A percentile compares a stretch with the other conserved stretches of the same genome.
These are phyloP conservation scores for Cercospora sp. DNA, from an alignment of 2,329 filamentous ascomycete genomes.

Conservation along the genomic window DNA sequence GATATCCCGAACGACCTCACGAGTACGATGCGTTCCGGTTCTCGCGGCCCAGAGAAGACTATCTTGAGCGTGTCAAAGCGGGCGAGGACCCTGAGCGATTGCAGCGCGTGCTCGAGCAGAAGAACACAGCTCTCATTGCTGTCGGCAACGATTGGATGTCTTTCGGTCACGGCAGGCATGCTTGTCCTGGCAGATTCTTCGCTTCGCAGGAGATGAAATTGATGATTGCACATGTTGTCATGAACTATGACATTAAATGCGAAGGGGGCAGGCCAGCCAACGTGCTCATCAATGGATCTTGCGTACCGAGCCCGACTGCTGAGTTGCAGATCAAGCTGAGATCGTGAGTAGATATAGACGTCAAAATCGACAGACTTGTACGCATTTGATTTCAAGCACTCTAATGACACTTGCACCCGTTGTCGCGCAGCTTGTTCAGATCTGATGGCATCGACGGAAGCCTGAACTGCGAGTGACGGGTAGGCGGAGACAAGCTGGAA, in stretches of 20 bases:
- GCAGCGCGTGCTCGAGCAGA: constrained; percentile 17
- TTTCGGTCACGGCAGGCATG: constrained; percentile 28
- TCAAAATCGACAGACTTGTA: neutral
- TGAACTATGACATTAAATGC: constrained; percentile 43
- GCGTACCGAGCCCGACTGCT: constrained; percentile 14
- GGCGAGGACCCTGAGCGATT: constrained; percentile 7
- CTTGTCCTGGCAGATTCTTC: constrained; percentile 46
- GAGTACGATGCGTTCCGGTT: constrained; percentile 34
- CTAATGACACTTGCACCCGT: neutral
- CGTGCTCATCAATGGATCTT: constrained; percentile 20
- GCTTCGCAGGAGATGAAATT: constrained; percentile 50
- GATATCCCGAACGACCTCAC: constrained; percentile 27
- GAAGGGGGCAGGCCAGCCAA: constrained; percentile 23
- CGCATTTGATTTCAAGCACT: neutral
- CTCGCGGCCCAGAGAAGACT: constrained; percentile 20
- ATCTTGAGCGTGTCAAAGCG: constrained; percentile 5
- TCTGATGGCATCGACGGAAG: neutral
- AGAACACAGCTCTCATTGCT: constrained; percentile 19
- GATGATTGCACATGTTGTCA: constrained; percentile 45
- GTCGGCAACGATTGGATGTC: constrained; percentile 13
- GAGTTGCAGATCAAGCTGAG: constrained; percentile 20
- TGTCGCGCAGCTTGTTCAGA: neutral
- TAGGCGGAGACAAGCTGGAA: neutral
- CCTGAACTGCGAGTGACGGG: too few species aligned
- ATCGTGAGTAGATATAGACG: neutral